Percentiles rank a stretch among this genome's conserved stretches.
These are phyloP conservation scores for Melampsora americana DNA, from an alignment of 1,284 basidiomycete species.

Conservation along the genomic window DNA sequence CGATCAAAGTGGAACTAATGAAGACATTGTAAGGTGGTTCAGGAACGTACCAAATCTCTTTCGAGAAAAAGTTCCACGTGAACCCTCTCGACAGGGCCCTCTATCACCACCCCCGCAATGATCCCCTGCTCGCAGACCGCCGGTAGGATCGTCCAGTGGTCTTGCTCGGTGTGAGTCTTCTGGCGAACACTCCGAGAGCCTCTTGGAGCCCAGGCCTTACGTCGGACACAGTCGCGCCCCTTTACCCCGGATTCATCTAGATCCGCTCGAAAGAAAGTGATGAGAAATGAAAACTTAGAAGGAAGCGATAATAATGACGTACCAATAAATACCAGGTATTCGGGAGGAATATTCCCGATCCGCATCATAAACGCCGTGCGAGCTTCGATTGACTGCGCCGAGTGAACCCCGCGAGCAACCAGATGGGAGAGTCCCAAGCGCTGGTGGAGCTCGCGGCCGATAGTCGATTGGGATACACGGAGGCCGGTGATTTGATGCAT, in stretches of 20 bases:
- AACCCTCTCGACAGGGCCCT: background rate
- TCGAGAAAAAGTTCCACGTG: slow-evolving; percentile 9
- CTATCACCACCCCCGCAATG: background rate
- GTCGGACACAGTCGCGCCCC: background rate
- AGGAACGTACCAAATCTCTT: slow-evolving; percentile 3
- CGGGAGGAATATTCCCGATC: background rate
- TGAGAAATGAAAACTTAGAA: background rate
- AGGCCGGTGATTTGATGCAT: too few species aligned
- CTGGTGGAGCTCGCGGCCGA: too few species aligned
- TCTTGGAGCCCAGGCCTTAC: background rate
- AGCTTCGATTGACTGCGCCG: too few species aligned
- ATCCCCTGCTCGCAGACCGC: too few species aligned
- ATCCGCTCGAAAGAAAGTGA: background rate
- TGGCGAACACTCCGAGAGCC: background rate
- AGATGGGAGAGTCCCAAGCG: too few species aligned
- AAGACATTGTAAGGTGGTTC: background rate
- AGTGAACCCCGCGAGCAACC: too few species aligned
- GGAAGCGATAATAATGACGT: background rate
- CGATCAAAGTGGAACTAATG: background rate
- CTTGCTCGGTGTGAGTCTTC: background rate
- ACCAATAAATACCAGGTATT: slow-evolving; percentile 6
- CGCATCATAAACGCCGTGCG: background rate
- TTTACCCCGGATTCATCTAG: slow-evolving; percentile 2
- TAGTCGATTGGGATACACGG: too few species aligned
- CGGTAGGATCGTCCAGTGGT: slow-evolving; percentile 8